Evolutionary conservation across 345 rosid genomes (phyloP).

Genomic region (Melaleuca alternifolia): DNA sequence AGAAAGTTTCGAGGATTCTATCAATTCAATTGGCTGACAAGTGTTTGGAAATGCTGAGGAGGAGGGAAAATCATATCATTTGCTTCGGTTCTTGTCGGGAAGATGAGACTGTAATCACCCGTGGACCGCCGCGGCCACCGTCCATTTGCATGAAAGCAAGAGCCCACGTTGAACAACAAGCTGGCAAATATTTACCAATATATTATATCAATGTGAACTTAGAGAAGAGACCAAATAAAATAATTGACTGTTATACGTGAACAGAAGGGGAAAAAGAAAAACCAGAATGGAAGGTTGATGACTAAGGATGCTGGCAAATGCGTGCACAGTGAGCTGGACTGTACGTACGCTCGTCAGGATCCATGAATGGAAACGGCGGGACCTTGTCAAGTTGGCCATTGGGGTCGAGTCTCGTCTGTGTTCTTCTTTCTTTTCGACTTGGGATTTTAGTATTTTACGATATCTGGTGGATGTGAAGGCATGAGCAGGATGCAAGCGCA

Average conservation of each 20-base stretch:
- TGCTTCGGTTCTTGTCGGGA: not conserved
- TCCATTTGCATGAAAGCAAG: not conserved
- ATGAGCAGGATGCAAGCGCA: not conserved
- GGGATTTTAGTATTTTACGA: not conserved
- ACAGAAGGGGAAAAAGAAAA: no score
- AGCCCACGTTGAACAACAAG: conserved; percentile 4
- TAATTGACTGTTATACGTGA: not conserved
- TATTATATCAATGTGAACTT: not conserved
- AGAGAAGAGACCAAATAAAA: not conserved
- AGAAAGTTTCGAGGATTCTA: no score
- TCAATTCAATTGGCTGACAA: no score
- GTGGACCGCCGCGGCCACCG: not conserved
- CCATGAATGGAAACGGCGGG: not conserved
- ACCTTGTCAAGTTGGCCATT: not conserved
- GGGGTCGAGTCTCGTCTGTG: no score
- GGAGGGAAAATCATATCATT: not conserved
- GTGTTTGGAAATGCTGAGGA: not conserved
- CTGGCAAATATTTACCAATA: not conserved
- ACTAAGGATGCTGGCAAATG: not conserved
- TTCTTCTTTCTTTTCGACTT: not conserved
- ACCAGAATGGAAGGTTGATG: not conserved
- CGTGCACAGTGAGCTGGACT: not conserved
- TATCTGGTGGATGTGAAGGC: not conserved
- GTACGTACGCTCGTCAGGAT: not conserved
- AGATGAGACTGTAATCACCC: not conserved